phyloP scores from a whole-genome alignment of 257 asterid genomes.

The Lavandula angustifolia region DNA sequence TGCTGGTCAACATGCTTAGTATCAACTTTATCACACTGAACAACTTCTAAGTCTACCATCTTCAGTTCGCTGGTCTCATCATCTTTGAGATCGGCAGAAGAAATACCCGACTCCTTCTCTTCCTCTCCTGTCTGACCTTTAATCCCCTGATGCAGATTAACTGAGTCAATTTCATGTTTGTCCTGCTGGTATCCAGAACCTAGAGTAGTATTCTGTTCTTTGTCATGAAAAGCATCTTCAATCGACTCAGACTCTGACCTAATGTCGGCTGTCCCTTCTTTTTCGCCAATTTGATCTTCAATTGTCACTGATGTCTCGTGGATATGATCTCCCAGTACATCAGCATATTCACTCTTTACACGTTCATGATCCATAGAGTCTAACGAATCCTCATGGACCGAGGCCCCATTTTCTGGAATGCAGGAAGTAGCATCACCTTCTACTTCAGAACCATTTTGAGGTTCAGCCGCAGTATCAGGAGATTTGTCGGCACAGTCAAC shows the following conservation, averaged over 20 bases:
- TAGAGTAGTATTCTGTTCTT: neutral
- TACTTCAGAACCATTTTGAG: slow-evolving; percentile 29
- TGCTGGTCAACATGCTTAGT: slow-evolving; percentile 37
- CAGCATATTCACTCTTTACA: slow-evolving; percentile 28
- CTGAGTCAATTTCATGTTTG: slow-evolving; percentile 27
- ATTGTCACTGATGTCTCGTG: slow-evolving; percentile 35
- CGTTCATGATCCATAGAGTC: slow-evolving; percentile 29
- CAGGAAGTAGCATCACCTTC: slow-evolving; percentile 32
- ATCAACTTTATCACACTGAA: slow-evolving; percentile 31
- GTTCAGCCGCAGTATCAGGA: slow-evolving; percentile 26
- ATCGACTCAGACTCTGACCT: slow-evolving; percentile 33
- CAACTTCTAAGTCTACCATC: slow-evolving; percentile 32
- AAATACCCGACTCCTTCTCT: slow-evolving; percentile 22
- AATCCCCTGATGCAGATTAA: slow-evolving; percentile 24
- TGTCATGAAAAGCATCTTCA: slow-evolving; percentile 13
- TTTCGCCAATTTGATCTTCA: slow-evolving; percentile 41
- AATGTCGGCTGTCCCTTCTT: slow-evolving; percentile 34
- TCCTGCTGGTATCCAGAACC: slow-evolving; percentile 38
- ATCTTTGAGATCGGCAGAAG: slow-evolving; percentile 33
- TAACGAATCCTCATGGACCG: slow-evolving; percentile 29
- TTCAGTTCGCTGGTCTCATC: slow-evolving; percentile 33
- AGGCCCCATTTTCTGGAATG: slow-evolving; percentile 46
- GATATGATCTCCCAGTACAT: slow-evolving; percentile 34
- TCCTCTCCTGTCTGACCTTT: slow-evolving; percentile 29
- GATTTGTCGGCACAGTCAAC: slow-evolving; percentile 24